A percentile compares a stretch with the other conserved stretches of the same genome.
Conservation (phyloP, 2,329 filamentous ascomycete species). For the Penicillium sp. region DNA sequence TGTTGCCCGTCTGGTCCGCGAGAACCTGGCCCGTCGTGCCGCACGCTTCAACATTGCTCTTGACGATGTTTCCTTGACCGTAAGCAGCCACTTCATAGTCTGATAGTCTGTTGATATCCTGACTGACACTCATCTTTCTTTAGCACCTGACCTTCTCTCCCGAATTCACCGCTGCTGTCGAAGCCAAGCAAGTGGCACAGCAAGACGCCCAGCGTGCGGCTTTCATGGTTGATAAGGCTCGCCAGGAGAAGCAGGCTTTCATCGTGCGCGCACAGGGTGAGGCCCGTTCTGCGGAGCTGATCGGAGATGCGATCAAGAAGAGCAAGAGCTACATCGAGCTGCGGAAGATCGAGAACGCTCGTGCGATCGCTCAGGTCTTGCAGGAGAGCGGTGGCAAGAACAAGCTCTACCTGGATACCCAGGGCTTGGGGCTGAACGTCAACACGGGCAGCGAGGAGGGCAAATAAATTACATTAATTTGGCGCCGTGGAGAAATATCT, state of each 20-base stretch:
- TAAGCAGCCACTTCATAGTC: conserved; percentile 47
- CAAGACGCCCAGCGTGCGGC: conserved; percentile 97
- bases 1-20: conserved; percentile 85
- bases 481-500: conserved; percentile 26
- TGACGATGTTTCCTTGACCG: conserved; percentile 95
- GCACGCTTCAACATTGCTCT: conserved; percentile 96
- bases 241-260: conserved; percentile 99
- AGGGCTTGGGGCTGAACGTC: conserved; percentile 90
- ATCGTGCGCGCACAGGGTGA: conserved; percentile 99
- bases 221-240: conserved; percentile 97
- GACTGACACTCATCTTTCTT: conserved; percentile 8
- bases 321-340: conserved; percentile 94
- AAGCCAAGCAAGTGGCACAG: conserved; percentile 70
- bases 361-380: conserved; percentile 81
- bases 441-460: conserved; percentile 36
- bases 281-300: conserved; percentile 93
- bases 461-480: conserved; percentile 35
- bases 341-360: conserved; percentile 96
- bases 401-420: conserved; percentile 88
- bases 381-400: conserved; percentile 86
- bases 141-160: conserved; percentile 69
- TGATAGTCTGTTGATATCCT: not conserved
- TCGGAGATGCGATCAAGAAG: conserved; percentile 99
- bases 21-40: conserved; percentile 87
- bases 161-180: conserved; percentile 68